These are phyloP conservation scores for Coccomyxa subellipsoidea DNA, from an alignment of 163 green algal genomes.

Conservation along the genomic window DNA sequence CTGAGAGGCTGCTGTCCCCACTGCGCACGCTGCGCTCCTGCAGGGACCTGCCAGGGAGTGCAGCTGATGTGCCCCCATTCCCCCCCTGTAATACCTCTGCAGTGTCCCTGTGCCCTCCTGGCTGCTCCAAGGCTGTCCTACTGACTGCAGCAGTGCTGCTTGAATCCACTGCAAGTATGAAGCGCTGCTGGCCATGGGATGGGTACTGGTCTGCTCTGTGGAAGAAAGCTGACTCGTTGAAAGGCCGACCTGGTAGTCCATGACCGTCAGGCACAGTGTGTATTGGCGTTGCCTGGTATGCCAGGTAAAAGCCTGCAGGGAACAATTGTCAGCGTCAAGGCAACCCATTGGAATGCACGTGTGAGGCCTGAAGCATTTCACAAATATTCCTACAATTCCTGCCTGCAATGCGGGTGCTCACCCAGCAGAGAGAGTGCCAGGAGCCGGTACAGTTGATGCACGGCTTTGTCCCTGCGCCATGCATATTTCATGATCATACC, in stretches of 20 bases:
- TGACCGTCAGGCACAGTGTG: background rate
- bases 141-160: background rate
- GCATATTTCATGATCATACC: too few relatives aligned
- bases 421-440: conserved; percentile 12
- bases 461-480: conserved; percentile 9
- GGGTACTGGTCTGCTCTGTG: background rate
- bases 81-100: background rate
- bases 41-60: background rate
- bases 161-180: background rate
- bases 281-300: background rate
- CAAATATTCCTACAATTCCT: too few relatives aligned
- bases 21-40: background rate
- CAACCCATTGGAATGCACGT: too few relatives aligned
- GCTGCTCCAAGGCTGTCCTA: background rate
- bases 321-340: too few relatives aligned
- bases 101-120: background rate
- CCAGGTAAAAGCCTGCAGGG: background rate
- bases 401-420: too few relatives aligned
- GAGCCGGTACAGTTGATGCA: conserved; percentile 9
- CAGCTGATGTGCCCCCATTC: background rate
- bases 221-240: background rate
- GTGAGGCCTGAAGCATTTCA: too few relatives aligned
- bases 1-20: background rate
- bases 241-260: background rate
- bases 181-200: background rate